Evolutionary conservation across 2,329 filamentous ascomycete genomes (phyloP).

Genomic region (Botrytis cinerea): DNA sequence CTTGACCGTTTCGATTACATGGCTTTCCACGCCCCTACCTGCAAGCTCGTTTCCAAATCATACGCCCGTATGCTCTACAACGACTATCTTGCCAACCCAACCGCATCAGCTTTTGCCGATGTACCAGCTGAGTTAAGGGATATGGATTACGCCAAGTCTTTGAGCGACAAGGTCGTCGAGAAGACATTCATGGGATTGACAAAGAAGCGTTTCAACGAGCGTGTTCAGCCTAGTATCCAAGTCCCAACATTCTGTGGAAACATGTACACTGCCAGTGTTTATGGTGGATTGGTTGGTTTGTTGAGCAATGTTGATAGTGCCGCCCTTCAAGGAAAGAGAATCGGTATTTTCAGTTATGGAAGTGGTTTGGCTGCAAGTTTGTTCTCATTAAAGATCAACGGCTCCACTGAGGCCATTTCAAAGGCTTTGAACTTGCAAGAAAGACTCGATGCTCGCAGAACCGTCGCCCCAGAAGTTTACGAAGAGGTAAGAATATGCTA

Average conservation of each 20-base stretch:
- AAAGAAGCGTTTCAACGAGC: conserved; percentile 82
- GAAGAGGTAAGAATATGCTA: conserved; percentile 61
- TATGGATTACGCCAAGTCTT: conserved; percentile 75
- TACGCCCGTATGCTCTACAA: conserved; percentile 84
- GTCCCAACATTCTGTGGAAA: conserved; percentile 74
- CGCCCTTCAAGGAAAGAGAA: conserved; percentile 53
- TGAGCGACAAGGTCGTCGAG: conserved; percentile 80
- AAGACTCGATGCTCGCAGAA: conserved; percentile 64
- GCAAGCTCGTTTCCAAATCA: conserved; percentile 85
- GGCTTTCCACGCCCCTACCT: conserved; percentile 80
- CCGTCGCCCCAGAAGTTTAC: conserved; percentile 70
- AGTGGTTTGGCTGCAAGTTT: conserved; percentile 69
- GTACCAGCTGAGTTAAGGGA: conserved; percentile 75
- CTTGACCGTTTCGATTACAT: conserved; percentile 84
- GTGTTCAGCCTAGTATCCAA: conserved; percentile 71
- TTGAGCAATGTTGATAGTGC: conserved; percentile 60
- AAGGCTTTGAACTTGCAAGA: conserved; percentile 70
- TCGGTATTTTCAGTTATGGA: conserved; percentile 67
- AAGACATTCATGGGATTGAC: conserved; percentile 83
- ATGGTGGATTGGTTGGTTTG: conserved; percentile 55
- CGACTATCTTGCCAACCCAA: conserved; percentile 74
- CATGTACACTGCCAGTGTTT: conserved; percentile 64
- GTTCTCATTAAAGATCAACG: conserved; percentile 71
- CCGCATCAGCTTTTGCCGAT: conserved; percentile 68
- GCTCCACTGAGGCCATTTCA: conserved; percentile 67